These are phyloP conservation scores for Cryptosporidium bovis DNA, from an alignment of 169 alveolate species.

Conservation along the genomic window DNA sequence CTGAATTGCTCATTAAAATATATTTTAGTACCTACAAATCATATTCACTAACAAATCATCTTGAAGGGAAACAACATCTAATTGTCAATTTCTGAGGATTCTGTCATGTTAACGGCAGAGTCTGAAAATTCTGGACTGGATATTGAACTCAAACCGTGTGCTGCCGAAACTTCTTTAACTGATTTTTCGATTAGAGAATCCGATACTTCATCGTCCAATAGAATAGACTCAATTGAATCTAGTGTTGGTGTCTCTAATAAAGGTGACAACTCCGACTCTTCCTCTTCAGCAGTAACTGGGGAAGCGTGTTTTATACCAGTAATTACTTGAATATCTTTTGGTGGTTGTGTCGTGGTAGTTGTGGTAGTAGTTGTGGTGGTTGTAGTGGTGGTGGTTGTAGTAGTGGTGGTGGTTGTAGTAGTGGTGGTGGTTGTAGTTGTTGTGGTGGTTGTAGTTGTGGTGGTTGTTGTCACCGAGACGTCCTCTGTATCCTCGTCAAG, in stretches of 20 bases:
- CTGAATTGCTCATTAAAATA: too few relatives aligned
- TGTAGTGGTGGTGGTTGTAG: constrained; percentile 2
- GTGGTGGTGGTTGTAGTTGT: neutral
- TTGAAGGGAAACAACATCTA: too few relatives aligned
- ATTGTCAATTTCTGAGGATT: too few relatives aligned
- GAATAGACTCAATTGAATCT: neutral
- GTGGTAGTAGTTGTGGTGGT: constrained; percentile 29
- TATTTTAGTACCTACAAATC: too few relatives aligned
- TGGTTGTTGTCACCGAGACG: neutral
- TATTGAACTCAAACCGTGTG: too few relatives aligned
- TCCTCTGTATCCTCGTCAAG: neutral
- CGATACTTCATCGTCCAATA: too few relatives aligned
- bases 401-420: constrained; percentile 2
- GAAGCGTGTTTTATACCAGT: neutral
- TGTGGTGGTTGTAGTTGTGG: neutral
- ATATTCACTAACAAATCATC: too few relatives aligned
- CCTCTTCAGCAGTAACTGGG: constrained; percentile 2
- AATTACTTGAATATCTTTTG: neutral
- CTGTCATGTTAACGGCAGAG: too few relatives aligned
- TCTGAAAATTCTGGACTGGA: too few relatives aligned
- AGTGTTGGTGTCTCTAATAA: constrained; percentile 22
- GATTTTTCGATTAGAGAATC: too few relatives aligned
- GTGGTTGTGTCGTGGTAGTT: constrained; percentile 23
- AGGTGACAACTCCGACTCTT: neutral
- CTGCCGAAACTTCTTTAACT: too few relatives aligned